phyloP scores from a whole-genome alignment of 345 rosid genomes.

The Noccaea bulbosa region DNA sequence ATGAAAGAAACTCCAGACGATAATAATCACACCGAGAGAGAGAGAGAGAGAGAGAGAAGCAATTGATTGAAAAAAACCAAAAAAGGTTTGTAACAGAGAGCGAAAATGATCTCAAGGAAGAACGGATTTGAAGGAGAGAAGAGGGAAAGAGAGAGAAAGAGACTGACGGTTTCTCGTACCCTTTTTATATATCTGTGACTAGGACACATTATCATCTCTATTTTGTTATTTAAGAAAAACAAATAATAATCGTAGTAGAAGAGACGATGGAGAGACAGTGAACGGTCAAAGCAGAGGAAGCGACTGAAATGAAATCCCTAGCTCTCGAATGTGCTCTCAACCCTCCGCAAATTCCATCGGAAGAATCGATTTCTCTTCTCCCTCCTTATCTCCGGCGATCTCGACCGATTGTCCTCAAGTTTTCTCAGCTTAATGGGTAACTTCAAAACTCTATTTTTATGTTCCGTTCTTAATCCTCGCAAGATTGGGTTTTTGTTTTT shows the following conservation, averaged over 20 bases:
- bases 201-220: slow-evolving; percentile 33
- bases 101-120: slow-evolving; percentile 38
- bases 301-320: slow-evolving; percentile 61
- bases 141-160: slow-evolving; percentile 36
- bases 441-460: neutral
- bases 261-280: slow-evolving; percentile 28
- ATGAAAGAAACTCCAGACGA: too few species aligned
- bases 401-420: slow-evolving; percentile 46
- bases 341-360: slow-evolving; percentile 63
- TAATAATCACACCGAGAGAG: slow-evolving; percentile 1
- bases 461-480: slow-evolving; percentile 1
- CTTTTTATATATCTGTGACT: slow-evolving; percentile 43
- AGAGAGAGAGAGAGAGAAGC: slow-evolving; percentile 10
- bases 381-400: slow-evolving; percentile 62
- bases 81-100: slow-evolving; percentile 35
- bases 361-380: slow-evolving; percentile 71
- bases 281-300: slow-evolving; percentile 47
- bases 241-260: neutral
- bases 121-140: slow-evolving; percentile 47
- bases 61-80: slow-evolving; percentile 1
- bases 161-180: slow-evolving; percentile 29
- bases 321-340: slow-evolving; percentile 52
- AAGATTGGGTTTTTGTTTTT: slow-evolving; percentile 2
- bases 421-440: slow-evolving; percentile 49
- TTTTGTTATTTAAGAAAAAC: slow-evolving; percentile 31